Evolutionary conservation across 208 protist genomes (phyloP).

Genomic region (Trypanosoma rangeli): DNA sequence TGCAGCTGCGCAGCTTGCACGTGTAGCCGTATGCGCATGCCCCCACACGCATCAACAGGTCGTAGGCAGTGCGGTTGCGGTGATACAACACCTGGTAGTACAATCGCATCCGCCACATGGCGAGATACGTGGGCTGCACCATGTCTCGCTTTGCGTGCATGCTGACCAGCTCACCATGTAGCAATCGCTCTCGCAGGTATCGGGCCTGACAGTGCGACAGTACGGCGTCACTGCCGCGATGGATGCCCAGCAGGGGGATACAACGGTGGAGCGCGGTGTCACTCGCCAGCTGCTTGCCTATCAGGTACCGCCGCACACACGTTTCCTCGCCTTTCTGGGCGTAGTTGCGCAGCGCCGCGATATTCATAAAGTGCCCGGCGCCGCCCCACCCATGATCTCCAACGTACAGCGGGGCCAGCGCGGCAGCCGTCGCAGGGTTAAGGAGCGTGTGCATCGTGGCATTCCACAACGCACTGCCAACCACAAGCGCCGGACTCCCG

Average conservation of each 20-base stretch:
- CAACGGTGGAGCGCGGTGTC: slow-evolving; percentile 26
- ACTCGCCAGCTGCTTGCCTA: slow-evolving; percentile 9
- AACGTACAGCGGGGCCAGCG: slow-evolving; percentile 17
- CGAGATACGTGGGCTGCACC: slow-evolving; percentile 14
- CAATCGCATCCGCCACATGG: slow-evolving; percentile 28
- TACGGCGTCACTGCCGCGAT: not conserved
- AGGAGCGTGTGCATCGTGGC: not conserved
- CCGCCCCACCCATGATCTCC: slow-evolving; percentile 31
- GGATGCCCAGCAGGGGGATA: slow-evolving; percentile 14
- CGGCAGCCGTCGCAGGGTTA: not conserved
- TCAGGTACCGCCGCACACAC: slow-evolving; percentile 18
- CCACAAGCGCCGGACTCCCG: not conserved
- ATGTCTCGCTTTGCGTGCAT: slow-evolving; percentile 30
- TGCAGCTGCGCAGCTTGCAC: slow-evolving; percentile 6
- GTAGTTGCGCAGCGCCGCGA: slow-evolving; percentile 14
- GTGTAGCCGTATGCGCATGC: slow-evolving; percentile 19
- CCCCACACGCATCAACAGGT: slow-evolving; percentile 20
- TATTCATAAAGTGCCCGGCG: slow-evolving; percentile 29
- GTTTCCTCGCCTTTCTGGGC: not conserved
- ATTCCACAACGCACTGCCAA: slow-evolving; percentile 9
- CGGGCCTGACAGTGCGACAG: slow-evolving; percentile 30
- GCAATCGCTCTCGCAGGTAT: slow-evolving; percentile 12
- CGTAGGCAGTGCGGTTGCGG: slow-evolving; percentile 15
- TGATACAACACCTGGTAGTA: slow-evolving; percentile 31
- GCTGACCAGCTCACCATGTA: slow-evolving; percentile 20